Percentiles rank a stretch among this genome's conserved stretches.
These are phyloP conservation scores for Paecilomyces variotii DNA, from an alignment of 2,329 filamentous ascomycete species.

Conservation along the genomic window DNA sequence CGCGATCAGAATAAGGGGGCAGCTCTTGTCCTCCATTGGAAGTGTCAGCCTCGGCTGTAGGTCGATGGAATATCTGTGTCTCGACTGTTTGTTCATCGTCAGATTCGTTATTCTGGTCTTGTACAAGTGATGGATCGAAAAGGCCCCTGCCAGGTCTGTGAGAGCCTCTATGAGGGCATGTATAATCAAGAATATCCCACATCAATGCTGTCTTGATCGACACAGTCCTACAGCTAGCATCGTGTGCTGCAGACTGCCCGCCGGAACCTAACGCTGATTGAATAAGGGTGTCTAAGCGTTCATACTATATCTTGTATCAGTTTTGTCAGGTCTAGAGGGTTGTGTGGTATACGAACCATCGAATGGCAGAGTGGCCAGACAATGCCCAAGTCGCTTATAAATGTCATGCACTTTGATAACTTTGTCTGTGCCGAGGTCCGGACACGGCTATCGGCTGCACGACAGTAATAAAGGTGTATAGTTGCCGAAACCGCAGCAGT, in stretches of 20 bases:
- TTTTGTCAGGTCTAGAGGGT: neutral
- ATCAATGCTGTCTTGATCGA: slow-evolving; percentile 23
- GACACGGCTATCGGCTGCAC: slow-evolving; percentile 9
- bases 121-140: slow-evolving; percentile 16
- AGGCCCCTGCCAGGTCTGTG: slow-evolving; percentile 9
- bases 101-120: neutral
- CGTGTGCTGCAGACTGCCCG: slow-evolving; percentile 6
- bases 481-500: slow-evolving; percentile 41
- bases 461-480: slow-evolving; percentile 27
- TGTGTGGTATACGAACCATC: slow-evolving; percentile 12
- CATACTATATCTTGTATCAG: slow-evolving; percentile 11
- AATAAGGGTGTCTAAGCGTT: slow-evolving; percentile 17
- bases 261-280: slow-evolving; percentile 17
- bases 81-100: slow-evolving; percentile 14
- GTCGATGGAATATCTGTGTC: slow-evolving; percentile 22
- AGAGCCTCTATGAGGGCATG: slow-evolving; percentile 6
- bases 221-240: slow-evolving; percentile 13
- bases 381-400: slow-evolving; percentile 14
- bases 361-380: slow-evolving; percentile 18
- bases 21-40: slow-evolving; percentile 22
- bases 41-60: slow-evolving; percentile 15
- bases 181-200: slow-evolving; percentile 24
- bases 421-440: slow-evolving; percentile 17
- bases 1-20: slow-evolving; percentile 18
- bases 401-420: slow-evolving; percentile 17